These are phyloP conservation scores for Botryotinia convoluta DNA, from an alignment of 2,329 filamentous ascomycete species.

Conservation along the genomic window DNA sequence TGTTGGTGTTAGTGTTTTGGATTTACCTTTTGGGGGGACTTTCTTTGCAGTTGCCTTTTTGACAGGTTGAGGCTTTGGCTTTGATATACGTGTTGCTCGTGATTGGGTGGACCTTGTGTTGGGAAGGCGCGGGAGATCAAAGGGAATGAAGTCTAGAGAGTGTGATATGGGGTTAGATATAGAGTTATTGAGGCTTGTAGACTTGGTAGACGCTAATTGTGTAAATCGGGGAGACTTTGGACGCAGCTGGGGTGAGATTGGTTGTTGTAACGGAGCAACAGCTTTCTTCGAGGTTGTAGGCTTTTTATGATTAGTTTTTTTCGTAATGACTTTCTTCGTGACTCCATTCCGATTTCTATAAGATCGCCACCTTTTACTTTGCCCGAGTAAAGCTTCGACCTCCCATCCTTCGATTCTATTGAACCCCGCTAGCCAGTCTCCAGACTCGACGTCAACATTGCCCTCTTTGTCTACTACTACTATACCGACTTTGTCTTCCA, in stretches of 20 bases:
- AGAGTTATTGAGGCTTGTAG: background rate
- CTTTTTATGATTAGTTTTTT: constrained; percentile 2
- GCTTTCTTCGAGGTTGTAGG: background rate
- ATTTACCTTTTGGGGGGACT: background rate
- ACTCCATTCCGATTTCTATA: background rate
- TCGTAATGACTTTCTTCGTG: background rate
- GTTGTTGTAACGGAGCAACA: background rate
- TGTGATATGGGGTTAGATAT: background rate
- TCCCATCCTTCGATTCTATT: constrained; percentile 19
- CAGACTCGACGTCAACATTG: constrained; percentile 10
- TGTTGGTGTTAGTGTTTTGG: background rate
- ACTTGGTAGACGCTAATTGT: background rate
- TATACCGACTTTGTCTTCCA: constrained; percentile 16
- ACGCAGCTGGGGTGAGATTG: background rate
- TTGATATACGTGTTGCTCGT: constrained; percentile 8
- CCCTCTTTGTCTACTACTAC: constrained; percentile 19
- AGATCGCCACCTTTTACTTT: background rate
- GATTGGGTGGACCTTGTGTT: background rate
- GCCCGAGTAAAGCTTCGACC: constrained; percentile 10
- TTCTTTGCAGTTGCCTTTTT: background rate
- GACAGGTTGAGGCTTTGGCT: background rate
- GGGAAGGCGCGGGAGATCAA: background rate
- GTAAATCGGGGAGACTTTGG: background rate
- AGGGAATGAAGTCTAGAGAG: background rate
- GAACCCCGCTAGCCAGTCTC: constrained; percentile 14